Evolutionary conservation across 2,329 filamentous ascomycete genomes (phyloP).

Genomic region (Penicillium sumatraense): DNA sequence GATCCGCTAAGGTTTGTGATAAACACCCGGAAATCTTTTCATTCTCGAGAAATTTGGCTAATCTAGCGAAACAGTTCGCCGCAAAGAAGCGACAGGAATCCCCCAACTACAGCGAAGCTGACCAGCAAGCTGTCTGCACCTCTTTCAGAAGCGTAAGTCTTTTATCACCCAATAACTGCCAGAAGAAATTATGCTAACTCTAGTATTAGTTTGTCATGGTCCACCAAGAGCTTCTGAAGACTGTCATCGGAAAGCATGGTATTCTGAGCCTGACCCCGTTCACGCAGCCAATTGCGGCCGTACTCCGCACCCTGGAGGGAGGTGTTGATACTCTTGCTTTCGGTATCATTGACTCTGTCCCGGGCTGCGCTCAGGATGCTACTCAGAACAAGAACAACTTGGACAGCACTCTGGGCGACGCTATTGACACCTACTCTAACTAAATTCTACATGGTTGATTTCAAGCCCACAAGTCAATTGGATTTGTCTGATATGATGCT

Average conservation of each 20-base stretch:
- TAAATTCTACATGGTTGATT: neutral
- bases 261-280: conserved; percentile 10
- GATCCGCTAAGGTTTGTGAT: neutral
- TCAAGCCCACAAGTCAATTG: too few relatives aligned
- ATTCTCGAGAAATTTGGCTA: neutral
- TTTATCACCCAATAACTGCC: neutral
- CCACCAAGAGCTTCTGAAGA: conserved; percentile 6
- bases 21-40: too few relatives aligned
- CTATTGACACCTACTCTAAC: neutral
- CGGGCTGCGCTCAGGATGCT: conserved; percentile 3
- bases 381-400: conserved; percentile 6
- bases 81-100: neutral
- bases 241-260: conserved; percentile 13
- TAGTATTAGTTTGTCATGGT: conserved; percentile 4
- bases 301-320: conserved; percentile 1
- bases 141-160: neutral
- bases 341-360: conserved; percentile 1
- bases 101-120: neutral
- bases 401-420: neutral
- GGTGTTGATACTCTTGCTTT: conserved; percentile 5
- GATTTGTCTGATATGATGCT: too few relatives aligned
- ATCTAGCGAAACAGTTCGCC: neutral
- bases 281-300: conserved; percentile 4
- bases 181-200: neutral
- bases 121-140: neutral